Base-by-base conservation (phyloP, 2,329 filamentous ascomycete genomes). In the Claviceps sp. region DNA sequence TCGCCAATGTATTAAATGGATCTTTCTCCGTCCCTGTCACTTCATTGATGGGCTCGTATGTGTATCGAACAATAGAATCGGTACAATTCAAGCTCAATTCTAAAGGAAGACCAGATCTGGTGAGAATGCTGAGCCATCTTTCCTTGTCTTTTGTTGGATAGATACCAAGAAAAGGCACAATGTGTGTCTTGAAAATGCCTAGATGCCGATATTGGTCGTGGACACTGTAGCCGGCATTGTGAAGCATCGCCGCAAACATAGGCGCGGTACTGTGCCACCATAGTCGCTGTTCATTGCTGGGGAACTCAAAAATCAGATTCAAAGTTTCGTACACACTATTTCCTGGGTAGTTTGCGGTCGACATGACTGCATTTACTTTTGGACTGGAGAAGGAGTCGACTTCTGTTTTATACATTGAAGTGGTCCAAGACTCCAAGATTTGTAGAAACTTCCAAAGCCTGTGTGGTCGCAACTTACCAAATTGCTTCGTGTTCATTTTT, bases 251-350 rank as follows among this genome's bases (percentile, higher is more conserved):
- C 16, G 22, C 37, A 36, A 51, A 47, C 44, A 51, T 51, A 2
- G 50, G 50, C 4, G 44, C 50, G 11, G 44, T 48, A 20, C 50
- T 51, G 18, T 51, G 44, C 50, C 50, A 51, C 50, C 50, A 51
- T 9, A 47, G 43, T n/a, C 38, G 18, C 9, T 51, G 50, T 11
- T 47, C 36, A 16, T 51, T 14, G 6, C 47, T 36, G 3, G 22
- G 5, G 26, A 51, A 51, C 6, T 36, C 34, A 11, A 46, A 51
- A 5, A 47, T 26, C 7, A 38, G 34, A 46, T 34, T 51, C 18
- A 41, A 18, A 2, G 22, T 41, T 5, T 41, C 47, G 18, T 48
- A 48, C 2, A 41, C 47, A 22, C 6, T 13, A 3, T 5, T 38
- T 20, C 8, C 11, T 30, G 36, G 22, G 1, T 20, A 6, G 5